Conservation (phyloP, 2,329 filamentous ascomycete species). For the Simplicillium aogashimaense region DNA sequence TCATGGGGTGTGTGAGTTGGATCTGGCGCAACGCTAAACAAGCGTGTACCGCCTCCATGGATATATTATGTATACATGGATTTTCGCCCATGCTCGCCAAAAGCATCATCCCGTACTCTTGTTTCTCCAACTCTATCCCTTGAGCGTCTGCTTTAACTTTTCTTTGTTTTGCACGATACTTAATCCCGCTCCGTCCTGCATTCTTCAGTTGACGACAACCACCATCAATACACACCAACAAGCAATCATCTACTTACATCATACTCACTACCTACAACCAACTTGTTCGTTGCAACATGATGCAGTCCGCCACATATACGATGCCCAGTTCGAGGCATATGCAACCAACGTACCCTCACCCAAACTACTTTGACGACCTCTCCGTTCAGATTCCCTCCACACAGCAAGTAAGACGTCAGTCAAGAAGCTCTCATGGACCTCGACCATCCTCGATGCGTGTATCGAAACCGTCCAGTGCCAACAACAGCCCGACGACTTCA, state of each 20-base stretch:
- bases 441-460: conserved; percentile 37
- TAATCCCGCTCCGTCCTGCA: conserved; percentile 2
- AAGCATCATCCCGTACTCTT: background rate
- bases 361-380: conserved; percentile 39
- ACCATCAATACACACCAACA: background rate
- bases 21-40: conserved; percentile 7
- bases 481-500: conserved; percentile 55
- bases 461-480: conserved; percentile 56
- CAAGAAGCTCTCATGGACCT: conserved; percentile 37
- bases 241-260: background rate
- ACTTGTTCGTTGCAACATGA: conserved; percentile 3
- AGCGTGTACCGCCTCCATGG: background rate
- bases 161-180: background rate
- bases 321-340: conserved; percentile 3
- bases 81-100: background rate
- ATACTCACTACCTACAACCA: background rate
- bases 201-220: conserved; percentile 1
- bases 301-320: conserved; percentile 5
- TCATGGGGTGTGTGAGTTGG: conserved; percentile 13
- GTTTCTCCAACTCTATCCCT: background rate
- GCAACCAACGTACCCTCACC: conserved; percentile 14
- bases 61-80: background rate
- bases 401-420: conserved; percentile 38
- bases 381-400: conserved; percentile 40
- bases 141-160: too few species aligned